Percentiles rank a stretch among this genome's conserved stretches.
These are phyloP conservation scores for Eleusine coracana DNA, from an alignment of 176 grass and related monocot genomes.

Conservation along the genomic window DNA sequence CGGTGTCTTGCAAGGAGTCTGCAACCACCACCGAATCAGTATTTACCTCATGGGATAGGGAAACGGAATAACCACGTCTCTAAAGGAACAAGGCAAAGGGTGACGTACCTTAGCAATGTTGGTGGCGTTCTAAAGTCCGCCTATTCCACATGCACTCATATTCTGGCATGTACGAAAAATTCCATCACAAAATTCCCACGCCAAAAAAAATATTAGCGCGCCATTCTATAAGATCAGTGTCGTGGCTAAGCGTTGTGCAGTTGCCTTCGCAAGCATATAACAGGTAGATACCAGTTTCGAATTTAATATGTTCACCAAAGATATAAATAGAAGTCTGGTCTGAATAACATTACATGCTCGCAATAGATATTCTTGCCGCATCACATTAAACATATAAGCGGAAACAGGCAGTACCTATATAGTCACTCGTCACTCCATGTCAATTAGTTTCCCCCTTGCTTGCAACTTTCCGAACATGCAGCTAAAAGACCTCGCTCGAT, in stretches of 20 bases:
- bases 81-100: neutral
- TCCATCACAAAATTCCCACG: neutral
- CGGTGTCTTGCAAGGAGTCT: neutral
- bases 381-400: neutral
- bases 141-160: neutral
- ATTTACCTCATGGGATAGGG: neutral
- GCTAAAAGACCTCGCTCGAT: conserved; percentile 65
- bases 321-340: neutral
- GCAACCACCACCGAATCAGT: neutral
- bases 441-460: conserved; percentile 24
- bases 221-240: neutral
- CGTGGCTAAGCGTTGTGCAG: too few relatives aligned
- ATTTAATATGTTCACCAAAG: neutral
- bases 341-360: neutral
- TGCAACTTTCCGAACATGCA: conserved; percentile 52
- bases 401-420: conserved; percentile 6
- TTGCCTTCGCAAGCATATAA: neutral
- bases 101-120: neutral
- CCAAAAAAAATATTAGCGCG: neutral
- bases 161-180: conserved; percentile 4
- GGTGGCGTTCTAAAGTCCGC: neutral
- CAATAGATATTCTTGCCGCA: neutral
- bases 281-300: neutral
- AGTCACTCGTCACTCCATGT: neutral
- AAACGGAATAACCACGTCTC: neutral